Evolutionary conservation across 345 rosid species (phyloP).

Genomic region (Citrus reticulata): DNA sequence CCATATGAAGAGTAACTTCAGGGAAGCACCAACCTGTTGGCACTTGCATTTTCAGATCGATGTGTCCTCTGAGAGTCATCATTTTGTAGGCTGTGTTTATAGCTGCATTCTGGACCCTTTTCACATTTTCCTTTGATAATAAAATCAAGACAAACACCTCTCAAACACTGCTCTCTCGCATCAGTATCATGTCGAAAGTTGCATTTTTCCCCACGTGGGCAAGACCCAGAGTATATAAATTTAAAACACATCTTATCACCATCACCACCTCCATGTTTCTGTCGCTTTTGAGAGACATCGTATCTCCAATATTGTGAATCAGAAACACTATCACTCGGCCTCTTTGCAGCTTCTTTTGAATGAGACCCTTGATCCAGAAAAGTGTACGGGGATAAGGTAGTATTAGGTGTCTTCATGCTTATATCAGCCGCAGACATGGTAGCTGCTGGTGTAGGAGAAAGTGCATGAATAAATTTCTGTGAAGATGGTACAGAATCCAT

Average conservation of each 20-base stretch:
- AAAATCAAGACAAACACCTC: conserved; percentile 95
- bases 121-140: conserved; percentile 91
- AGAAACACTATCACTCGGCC: conserved; percentile 38
- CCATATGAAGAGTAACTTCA: background rate
- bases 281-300: conserved; percentile 74
- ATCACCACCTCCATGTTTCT: conserved; percentile 56
- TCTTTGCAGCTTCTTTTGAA: conserved; percentile 47
- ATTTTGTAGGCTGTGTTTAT: conserved; percentile 71
- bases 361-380: conserved; percentile 37
- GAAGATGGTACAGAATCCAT: conserved; percentile 15
- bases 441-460: conserved; percentile 79
- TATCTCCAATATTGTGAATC: conserved; percentile 95
- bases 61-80: conserved; percentile 45
- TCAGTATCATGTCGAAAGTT: conserved; percentile 69
- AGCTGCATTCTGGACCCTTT: conserved; percentile 88
- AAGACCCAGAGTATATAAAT: conserved; percentile 78
- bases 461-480: conserved; percentile 89
- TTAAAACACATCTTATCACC: conserved; percentile 74
- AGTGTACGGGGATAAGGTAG: conserved; percentile 66
- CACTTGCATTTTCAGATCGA: conserved; percentile 44
- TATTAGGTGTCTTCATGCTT: conserved; percentile 58
- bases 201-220: conserved; percentile 72
- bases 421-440: conserved; percentile 77
- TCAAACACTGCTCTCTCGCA: conserved; percentile 71
- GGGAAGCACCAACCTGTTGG: conserved; percentile 44